phyloP scores from a whole-genome alignment of 2,329 filamentous ascomycete genomes.

The Rhytidhysteron rufulum region DNA sequence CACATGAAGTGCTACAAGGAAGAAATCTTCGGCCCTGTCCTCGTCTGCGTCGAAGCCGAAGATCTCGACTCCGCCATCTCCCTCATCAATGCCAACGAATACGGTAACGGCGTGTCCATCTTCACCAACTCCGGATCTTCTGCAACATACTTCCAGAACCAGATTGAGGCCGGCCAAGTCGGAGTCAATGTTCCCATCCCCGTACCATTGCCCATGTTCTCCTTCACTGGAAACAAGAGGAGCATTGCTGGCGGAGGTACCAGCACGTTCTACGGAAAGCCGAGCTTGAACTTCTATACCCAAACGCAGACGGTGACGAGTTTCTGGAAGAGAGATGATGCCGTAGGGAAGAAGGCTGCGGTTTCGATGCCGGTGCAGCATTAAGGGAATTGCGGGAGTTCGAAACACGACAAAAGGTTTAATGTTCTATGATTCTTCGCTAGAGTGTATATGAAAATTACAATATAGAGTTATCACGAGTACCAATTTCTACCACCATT shows the following conservation, averaged over 20 bases:
- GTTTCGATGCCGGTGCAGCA: constrained; percentile 79
- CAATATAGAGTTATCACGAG: too few relatives aligned
- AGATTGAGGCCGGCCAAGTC: constrained; percentile 81
- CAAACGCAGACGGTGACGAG: constrained; percentile 97
- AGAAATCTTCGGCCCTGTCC: constrained; percentile 81
- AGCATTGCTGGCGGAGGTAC: constrained; percentile 86
- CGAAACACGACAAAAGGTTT: too few relatives aligned
- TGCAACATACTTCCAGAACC: constrained; percentile 71
- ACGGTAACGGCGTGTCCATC: constrained; percentile 82
- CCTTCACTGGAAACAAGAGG: constrained; percentile 72
- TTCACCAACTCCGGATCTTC: constrained; percentile 77
- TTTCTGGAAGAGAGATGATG: constrained; percentile 83
- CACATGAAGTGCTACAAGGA: constrained; percentile 82
- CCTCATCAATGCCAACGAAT: constrained; percentile 80
- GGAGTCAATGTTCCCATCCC: constrained; percentile 82
- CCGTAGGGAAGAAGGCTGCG: constrained; percentile 76
- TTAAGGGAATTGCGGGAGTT: too few relatives aligned
- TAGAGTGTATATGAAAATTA: too few relatives aligned
- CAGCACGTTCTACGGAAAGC: constrained; percentile 92
- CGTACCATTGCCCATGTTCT: constrained; percentile 59
- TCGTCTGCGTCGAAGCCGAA: constrained; percentile 74
- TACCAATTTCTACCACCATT: too few relatives aligned
- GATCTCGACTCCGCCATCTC: constrained; percentile 77
- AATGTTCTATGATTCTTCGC: too few relatives aligned
- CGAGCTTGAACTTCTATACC: constrained; percentile 91